Conservation (phyloP, 108 stramenopile species). For the Pseudonitzschia pungens region DNA sequence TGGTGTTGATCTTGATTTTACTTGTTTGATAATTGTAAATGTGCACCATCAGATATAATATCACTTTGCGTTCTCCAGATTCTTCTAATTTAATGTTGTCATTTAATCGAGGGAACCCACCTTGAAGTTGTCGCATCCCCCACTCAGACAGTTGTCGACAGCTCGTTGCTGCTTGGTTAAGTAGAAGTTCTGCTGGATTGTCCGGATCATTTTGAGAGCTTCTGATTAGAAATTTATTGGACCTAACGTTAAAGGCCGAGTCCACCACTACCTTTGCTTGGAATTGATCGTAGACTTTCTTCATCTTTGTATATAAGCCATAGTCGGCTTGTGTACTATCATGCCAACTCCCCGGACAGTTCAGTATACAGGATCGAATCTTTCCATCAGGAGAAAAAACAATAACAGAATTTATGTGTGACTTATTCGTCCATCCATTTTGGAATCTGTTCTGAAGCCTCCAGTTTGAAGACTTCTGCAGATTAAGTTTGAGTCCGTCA, state of each 20-base stretch:
- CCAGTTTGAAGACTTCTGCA: neutral
- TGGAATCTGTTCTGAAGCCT: no score
- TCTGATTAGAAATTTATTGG: constrained; percentile 13
- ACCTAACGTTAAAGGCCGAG: constrained; percentile 20
- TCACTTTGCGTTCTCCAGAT: neutral
- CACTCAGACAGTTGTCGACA: constrained; percentile 28
- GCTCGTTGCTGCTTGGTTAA: constrained; percentile 9
- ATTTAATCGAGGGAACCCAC: neutral
- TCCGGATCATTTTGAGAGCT: constrained; percentile 20
- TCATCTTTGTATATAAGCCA: constrained; percentile 41
- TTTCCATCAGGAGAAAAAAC: constrained; percentile 40
- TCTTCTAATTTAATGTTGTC: constrained; percentile 2
- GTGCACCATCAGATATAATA: neutral
- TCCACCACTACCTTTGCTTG: constrained; percentile 32
- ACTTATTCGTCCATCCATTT: no score
- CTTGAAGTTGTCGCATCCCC: constrained; percentile 34
- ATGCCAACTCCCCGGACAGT: constrained; percentile 36
- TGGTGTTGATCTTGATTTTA: neutral
- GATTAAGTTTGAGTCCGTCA: neutral
- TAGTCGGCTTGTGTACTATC: constrained; percentile 29
- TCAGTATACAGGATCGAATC: constrained; percentile 26
- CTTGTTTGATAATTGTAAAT: constrained; percentile 8
- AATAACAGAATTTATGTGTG: no score
- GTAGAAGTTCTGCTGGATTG: neutral
- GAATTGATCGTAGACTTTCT: constrained; percentile 14